phyloP scores from a whole-genome alignment of 768 basidiomycete genomes.

The Rubroboletus satanas region DNA sequence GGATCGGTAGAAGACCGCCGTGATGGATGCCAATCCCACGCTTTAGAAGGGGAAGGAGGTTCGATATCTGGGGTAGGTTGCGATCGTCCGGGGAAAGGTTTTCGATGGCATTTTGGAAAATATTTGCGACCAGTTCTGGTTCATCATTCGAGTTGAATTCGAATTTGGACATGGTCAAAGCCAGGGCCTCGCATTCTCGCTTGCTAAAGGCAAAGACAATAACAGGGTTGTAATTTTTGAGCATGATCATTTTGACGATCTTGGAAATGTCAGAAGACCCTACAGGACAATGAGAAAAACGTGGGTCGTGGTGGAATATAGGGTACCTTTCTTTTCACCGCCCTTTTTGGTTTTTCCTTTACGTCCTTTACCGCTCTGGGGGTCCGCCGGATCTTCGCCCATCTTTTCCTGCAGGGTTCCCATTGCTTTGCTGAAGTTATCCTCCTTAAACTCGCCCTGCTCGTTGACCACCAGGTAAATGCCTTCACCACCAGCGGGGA shows the following conservation, averaged over 20 bases:
- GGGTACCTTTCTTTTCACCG: conserved; percentile 81
- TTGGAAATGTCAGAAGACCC: conserved; percentile 93
- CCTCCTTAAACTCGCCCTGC: conserved; percentile 94
- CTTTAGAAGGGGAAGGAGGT: conserved; percentile 87
- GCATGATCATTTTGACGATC: conserved; percentile 98
- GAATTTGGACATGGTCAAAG: conserved; percentile 88
- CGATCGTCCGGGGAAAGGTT: conserved; percentile 85
- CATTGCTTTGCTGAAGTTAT: conserved; percentile 98
- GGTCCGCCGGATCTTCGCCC: conserved; percentile 92
- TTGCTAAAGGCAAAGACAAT: conserved; percentile 99
- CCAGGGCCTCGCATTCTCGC: conserved; percentile 92
- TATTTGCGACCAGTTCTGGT: conserved; percentile 77
- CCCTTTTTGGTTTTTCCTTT: conserved; percentile 95
- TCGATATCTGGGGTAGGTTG: conserved; percentile 87
- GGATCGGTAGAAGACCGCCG: conserved; percentile 91
- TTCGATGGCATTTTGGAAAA: conserved; percentile 93
- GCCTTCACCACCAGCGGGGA: conserved; percentile 94
- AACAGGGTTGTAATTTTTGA: conserved; percentile 95
- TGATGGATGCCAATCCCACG: conserved; percentile 98
- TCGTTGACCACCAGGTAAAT: conserved; percentile 99
- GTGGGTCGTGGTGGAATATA: not conserved
- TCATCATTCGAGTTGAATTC: conserved; percentile 94
- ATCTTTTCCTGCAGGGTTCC: conserved; percentile 77
- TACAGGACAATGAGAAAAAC: conserved; percentile 29
- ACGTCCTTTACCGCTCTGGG: conserved; percentile 75